Conservation (phyloP, 2,329 filamentous ascomycete species). For the Apiospora saccharicola region DNA sequence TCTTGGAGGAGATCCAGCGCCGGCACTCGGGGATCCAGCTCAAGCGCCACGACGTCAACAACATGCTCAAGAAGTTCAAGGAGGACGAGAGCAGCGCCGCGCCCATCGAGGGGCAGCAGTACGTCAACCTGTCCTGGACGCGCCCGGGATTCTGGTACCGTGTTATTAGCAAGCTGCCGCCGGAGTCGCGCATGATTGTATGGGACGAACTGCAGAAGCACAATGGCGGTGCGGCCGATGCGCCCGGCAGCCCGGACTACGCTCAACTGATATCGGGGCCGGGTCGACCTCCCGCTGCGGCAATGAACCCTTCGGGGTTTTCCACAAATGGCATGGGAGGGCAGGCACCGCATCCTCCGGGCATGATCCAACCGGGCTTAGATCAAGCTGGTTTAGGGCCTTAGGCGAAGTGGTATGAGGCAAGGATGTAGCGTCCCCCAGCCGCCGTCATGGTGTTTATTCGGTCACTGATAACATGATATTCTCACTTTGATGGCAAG, state of each 20-base stretch:
- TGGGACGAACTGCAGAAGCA: constrained; percentile 20
- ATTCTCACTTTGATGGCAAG: too few species aligned
- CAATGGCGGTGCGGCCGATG: constrained; percentile 9
- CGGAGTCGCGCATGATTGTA: constrained; percentile 21
- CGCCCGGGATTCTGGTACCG: constrained; percentile 22
- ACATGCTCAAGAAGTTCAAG: constrained; percentile 25
- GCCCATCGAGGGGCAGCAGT: constrained; percentile 21
- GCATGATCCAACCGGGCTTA: background rate
- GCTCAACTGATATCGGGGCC: background rate
- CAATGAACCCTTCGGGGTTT: background rate
- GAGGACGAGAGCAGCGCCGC: constrained; percentile 20
- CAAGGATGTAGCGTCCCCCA: background rate
- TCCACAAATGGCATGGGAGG: background rate
- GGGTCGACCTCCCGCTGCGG: background rate
- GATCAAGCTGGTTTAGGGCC: background rate
- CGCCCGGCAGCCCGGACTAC: constrained; percentile 10
- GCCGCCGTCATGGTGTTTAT: background rate
- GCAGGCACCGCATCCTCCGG: background rate
- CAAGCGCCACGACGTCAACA: constrained; percentile 24
- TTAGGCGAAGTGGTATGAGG: too few species aligned
- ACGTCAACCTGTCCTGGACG: constrained; percentile 8
- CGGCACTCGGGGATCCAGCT: constrained; percentile 14
- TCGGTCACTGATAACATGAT: too few species aligned
- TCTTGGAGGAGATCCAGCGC: constrained; percentile 19
- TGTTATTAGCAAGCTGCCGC: constrained; percentile 21